Base-by-base conservation (phyloP, 1,284 basidiomycete genomes). In the Xerocomus amazonicus region DNA sequence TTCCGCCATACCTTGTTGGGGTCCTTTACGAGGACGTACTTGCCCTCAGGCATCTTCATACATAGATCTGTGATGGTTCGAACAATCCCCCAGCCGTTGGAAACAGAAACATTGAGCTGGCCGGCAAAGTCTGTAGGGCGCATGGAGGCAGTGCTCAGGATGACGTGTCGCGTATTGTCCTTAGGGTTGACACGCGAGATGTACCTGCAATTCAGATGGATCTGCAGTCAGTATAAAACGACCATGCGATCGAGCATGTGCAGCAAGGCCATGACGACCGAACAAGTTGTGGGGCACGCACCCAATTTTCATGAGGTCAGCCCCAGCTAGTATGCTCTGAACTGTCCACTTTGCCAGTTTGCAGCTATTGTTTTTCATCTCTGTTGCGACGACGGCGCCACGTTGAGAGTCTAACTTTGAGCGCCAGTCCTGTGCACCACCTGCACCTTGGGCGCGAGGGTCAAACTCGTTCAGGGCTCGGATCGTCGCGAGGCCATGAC, bases 361-460 rank as follows among this genome's bases (percentile, higher is more conserved):
- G 76, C 88, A 95, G 64, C 89, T 92, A 75, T 99, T 99, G 76
- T 99, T 99, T 79, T 99, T 99, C 97, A 99, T 98, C 77, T 99
- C 97, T 37, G 93, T 97, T 41, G 97, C 94, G 51, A 99, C 93
- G 39, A 99, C 96, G 3, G 97, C 97, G 63, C 97, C 97, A 53
- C 95, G 86, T 72, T 98, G 95, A 8, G 90, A 85, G 72, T 99
- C 97, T 45, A 99, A 77, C 72, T 97, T 97, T 43, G 89, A 81
- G 43, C 95, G 84, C 97, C 97, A 99, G 71, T 99, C 97, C 19
- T 93, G 91, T 14, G 96, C 94, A 47, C 92, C 91, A 43, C 93
- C 93, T 2, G 90, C 85, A 32, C 96, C 96, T 59, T 86, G 83
- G 1, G 93, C 81, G 48, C 92, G 82, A n/a, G 92, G 80, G 69